Evolutionary conservation across 1,284 basidiomycete genomes (phyloP), one percentile per base, ranked within the genome.

Genomic region (Trichosporon sp.): DNA sequence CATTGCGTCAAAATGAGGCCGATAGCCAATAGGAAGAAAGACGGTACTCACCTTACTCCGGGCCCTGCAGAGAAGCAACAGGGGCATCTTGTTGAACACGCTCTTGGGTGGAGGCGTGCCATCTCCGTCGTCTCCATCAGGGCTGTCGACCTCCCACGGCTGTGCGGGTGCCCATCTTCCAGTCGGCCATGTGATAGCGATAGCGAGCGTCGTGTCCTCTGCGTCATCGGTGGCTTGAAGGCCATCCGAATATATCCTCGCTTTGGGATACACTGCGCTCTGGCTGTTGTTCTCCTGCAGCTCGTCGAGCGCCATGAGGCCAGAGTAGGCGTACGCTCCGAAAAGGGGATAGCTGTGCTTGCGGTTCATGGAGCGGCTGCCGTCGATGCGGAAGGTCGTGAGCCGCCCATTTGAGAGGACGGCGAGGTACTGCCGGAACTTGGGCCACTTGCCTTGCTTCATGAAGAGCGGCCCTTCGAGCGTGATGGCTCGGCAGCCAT

Each of bases 241-340:
- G 14, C 79, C 79, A 65, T 81, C 79, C 56, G 73, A 71, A 61
- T 80, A 81, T 2, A 81, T 72, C 11, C 78, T 65, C 3, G 74
- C 68, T 16, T 68, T 59, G 2, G 72, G 66, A 7, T 59, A 67
- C 27, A 73, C 68, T 0, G 66, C 69, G 19, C 66, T 61, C 25
- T 74, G 64, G 34, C 58, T 65, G 7, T 59, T 36, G 14, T 63
- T 60, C 25, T 70, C 73, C 52, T 64, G 67, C 6, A 80, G 32
- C 59, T 81, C 78, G 33, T 75, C 72, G 10, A 73, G 67, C 2
- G 79, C 79, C 13, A 80, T 59, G 65, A 74, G 68, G 3, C 79
- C 79, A 6, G 77, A 78, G 57, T 77, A 80, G 59, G 78, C 77
- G 67, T 79, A 81, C 4, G 78, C 72, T 8, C 78, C 78, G 19